A percentile compares a stretch with the other conserved stretches of the same genome.
Conservation (phyloP, 208 protist genomes). For the Leishmania tropica region DNA sequence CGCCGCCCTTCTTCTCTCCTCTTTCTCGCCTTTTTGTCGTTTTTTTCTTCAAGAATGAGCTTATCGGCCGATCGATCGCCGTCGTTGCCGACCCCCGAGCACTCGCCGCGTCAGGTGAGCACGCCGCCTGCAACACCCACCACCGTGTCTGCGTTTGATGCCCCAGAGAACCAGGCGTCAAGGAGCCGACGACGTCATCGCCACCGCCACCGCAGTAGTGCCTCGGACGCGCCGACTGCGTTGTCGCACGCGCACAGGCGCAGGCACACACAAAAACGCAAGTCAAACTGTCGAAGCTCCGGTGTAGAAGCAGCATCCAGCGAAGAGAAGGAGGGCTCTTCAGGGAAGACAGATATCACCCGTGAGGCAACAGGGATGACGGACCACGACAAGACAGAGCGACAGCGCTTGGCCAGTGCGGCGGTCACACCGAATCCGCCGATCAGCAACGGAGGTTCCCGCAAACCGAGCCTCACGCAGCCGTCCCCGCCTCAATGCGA, state of each 20-base stretch:
- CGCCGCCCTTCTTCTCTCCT: neutral
- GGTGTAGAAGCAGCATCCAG: neutral
- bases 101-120: neutral
- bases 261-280: slow-evolving; percentile 5
- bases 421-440: slow-evolving; percentile 6
- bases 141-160: neutral
- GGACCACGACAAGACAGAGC: slow-evolving; percentile 19
- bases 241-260: slow-evolving; percentile 8
- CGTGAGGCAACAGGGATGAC: slow-evolving; percentile 12
- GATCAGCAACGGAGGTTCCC: neutral
- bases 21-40: neutral
- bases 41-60: neutral
- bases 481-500: neutral
- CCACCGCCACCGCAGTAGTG: neutral
- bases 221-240: neutral
- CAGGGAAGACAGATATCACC: neutral
- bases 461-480: slow-evolving; percentile 2
- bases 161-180: neutral
- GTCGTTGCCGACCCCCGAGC: neutral
- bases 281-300: neutral
- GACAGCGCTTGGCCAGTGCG: slow-evolving; percentile 12
- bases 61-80: neutral
- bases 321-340: neutral
- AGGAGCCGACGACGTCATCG: neutral
- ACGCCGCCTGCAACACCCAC: neutral